A percentile compares a stretch with the other conserved stretches of the same genome.
phyloP scores from a whole-genome alignment of 805 yeast genomes.

The Saccharomycopsis sp. region DNA sequence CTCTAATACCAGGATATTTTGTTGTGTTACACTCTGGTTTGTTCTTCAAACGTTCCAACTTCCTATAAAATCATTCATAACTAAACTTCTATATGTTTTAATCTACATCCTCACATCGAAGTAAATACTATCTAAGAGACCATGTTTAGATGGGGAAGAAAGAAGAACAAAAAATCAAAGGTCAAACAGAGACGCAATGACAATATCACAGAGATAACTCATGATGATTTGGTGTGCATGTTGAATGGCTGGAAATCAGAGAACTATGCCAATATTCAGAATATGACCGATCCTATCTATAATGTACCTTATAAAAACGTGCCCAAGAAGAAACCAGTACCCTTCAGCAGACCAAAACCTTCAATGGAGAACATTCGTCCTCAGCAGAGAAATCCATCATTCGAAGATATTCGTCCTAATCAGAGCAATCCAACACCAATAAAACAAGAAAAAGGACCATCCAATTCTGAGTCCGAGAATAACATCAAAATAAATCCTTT shows the following conservation, averaged over 20 bases:
- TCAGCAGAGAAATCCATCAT: background rate
- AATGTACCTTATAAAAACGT: background rate
- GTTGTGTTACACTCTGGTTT: background rate
- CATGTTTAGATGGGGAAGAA: constrained; percentile 1
- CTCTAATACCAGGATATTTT: background rate
- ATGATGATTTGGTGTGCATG: background rate
- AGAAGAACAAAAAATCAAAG: background rate
- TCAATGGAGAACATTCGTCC: background rate
- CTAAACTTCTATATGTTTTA: background rate
- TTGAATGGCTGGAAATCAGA: constrained; percentile 2
- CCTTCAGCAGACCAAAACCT: background rate
- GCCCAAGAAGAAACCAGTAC: background rate
- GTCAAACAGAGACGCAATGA: background rate
- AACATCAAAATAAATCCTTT: background rate
- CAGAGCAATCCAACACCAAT: background rate
- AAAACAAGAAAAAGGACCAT: background rate
- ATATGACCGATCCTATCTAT: background rate
- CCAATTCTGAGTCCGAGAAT: background rate
- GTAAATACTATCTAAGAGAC: background rate
- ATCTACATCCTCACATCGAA: background rate
- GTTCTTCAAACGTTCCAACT: background rate
- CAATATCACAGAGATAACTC: background rate
- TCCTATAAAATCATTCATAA: background rate
- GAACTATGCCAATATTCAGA: background rate
- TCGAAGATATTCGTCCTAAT: background rate